phyloP scores from a whole-genome alignment of 164 flowering plant genomes.

The Macadamia integrifolia region DNA sequence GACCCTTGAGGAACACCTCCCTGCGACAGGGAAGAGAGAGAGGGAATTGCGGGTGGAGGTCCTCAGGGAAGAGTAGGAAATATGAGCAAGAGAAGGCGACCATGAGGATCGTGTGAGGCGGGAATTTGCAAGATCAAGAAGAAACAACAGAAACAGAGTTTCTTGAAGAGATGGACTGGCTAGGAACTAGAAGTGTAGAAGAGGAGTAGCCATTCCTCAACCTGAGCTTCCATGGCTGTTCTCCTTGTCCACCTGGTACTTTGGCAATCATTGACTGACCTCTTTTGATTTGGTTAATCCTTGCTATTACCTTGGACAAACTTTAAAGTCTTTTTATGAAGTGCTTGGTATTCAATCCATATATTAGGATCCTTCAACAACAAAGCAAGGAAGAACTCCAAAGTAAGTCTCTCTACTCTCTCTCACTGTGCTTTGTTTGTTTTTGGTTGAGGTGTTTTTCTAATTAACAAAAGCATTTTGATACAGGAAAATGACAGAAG shows the following conservation, averaged over 20 bases:
- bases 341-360: too few species aligned
- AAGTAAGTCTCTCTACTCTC: too few species aligned
- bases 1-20: conserved; percentile 9
- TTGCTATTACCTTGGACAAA: too few species aligned
- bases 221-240: too few species aligned
- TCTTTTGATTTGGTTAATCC: too few species aligned
- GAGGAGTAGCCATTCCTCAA: conserved; percentile 3
- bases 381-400: neutral
- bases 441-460: too few species aligned
- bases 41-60: neutral
- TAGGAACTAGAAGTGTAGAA: neutral
- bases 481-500: too few species aligned
- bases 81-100: neutral
- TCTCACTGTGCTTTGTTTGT: too few species aligned
- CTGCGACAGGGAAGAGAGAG: conserved; percentile 11
- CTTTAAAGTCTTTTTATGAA: too few species aligned
- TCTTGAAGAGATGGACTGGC: neutral
- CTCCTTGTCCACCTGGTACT: too few species aligned
- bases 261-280: too few species aligned
- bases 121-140: neutral
- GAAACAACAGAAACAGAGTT: neutral
- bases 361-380: neutral
- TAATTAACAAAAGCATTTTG: too few species aligned
- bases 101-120: neutral
- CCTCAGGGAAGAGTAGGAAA: conserved; percentile 1